These are phyloP conservation scores for Zizania latifolia DNA, from an alignment of 176 grass and related monocot genomes.

Conservation along the genomic window DNA sequence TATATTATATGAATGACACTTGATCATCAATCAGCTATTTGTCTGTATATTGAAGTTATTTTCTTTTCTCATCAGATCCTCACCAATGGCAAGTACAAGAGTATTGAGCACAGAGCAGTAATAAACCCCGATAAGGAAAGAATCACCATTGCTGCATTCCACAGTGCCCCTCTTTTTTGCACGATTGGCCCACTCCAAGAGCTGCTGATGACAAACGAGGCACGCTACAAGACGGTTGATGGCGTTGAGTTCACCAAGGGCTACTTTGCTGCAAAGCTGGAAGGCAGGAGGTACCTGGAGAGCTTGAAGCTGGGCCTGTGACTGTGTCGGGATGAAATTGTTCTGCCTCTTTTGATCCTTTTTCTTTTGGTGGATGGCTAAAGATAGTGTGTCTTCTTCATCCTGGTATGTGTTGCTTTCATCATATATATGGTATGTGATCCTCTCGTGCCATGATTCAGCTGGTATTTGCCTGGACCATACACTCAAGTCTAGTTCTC, in stretches of 20 bases:
- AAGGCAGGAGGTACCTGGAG: slow-evolving; percentile 52
- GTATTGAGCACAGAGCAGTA: slow-evolving; percentile 44
- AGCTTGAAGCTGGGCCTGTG: slow-evolving; percentile 35
- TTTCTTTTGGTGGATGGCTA: background rate
- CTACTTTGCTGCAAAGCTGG: slow-evolving; percentile 37
- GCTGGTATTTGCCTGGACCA: background rate
- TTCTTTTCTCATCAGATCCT: slow-evolving; percentile 22
- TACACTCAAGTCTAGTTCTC: background rate
- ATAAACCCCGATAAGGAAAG: slow-evolving; percentile 41
- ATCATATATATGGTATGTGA: too few relatives aligned
- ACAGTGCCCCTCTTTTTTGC: slow-evolving; percentile 23
- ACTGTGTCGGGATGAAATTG: background rate
- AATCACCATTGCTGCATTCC: slow-evolving; percentile 44
- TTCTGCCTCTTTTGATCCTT: background rate
- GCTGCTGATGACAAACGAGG: slow-evolving; percentile 12
- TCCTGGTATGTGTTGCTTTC: too few relatives aligned
- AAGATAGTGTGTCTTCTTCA: background rate
- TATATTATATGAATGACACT: too few relatives aligned
- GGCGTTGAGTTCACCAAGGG: slow-evolving; percentile 39
- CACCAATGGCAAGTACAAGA: slow-evolving; percentile 51
- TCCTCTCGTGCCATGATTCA: too few relatives aligned
- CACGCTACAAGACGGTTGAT: slow-evolving; percentile 29
- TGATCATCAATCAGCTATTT: background rate
- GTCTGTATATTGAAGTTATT: background rate
- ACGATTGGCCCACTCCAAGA: slow-evolving; percentile 42